Percentiles rank a stretch among this genome's conserved stretches.
Evolutionary conservation across 768 basidiomycete species (phyloP).

Genomic region (Krasilnikovozyma curviuscula): DNA sequence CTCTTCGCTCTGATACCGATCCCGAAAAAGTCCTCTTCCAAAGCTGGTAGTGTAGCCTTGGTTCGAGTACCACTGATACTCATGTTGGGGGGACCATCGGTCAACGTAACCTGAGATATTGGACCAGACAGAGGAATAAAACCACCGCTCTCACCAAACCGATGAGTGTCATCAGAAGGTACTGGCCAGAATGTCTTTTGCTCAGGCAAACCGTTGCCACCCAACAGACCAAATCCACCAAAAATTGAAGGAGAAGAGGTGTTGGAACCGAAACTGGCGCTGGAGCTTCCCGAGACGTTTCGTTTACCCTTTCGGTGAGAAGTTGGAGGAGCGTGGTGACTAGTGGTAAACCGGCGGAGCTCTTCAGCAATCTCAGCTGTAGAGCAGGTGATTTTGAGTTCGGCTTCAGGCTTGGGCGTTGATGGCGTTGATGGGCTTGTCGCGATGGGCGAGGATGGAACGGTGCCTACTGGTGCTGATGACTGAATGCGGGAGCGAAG

Average conservation of each 20-base stretch:
- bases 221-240: too few relatives aligned
- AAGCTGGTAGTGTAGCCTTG: slow-evolving; percentile 10
- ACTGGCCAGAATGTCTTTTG: slow-evolving; percentile 42
- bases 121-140: slow-evolving; percentile 4
- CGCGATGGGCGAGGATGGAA: not conserved
- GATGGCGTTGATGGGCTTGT: not conserved
- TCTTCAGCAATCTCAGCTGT: slow-evolving; percentile 35
- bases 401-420: slow-evolving; percentile 19
- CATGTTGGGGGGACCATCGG: not conserved
- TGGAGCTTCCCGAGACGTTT: not conserved
- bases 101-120: not conserved
- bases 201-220: slow-evolving; percentile 12
- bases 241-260: not conserved
- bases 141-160: slow-evolving; percentile 47
- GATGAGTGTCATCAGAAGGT: slow-evolving; percentile 46
- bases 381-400: slow-evolving; percentile 44
- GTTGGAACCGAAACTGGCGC: not conserved
- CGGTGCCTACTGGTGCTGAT: not conserved
- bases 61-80: slow-evolving; percentile 22
- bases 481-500: slow-evolving; percentile 18
- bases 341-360: too few relatives aligned
- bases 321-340: not conserved
- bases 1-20: slow-evolving; percentile 13
- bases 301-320: not conserved
- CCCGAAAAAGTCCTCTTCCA: slow-evolving; percentile 25